Base-by-base conservation (phyloP, 441 rosid species). In the Raphanus hybrid region DNA sequence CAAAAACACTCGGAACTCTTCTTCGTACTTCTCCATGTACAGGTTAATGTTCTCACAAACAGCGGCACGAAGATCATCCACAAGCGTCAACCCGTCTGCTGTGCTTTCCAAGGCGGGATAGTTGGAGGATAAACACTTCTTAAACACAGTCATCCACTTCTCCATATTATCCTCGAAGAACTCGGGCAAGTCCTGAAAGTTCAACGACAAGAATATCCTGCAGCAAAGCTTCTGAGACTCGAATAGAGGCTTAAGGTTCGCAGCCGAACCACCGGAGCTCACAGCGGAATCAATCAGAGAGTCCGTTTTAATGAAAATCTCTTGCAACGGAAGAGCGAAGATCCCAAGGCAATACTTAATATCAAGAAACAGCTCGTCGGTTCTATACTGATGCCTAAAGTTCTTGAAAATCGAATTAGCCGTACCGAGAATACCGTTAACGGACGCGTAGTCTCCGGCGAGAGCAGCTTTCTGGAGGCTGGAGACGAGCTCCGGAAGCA, bases 11-110 rank as follows among this genome's bases (percentile, higher is more conserved):
- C 86, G 81, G 74, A 95, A 95, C 73, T 95, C 99, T 75, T 95
- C 98, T 82, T 92, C 99, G 59, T 92, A 86, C 83, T 93, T 93
- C 92, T 93, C 97, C 94, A 93, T 93, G 41, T 95, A 95, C 35
- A 90, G 92, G 80, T 90, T 92, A 67, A 95, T 91, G 83, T 92
- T 95, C 80, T 95, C 99, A 75, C 98, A 93, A 10, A 95, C 92
- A 1, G 98, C 97, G 9, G 98, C 85, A 34, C 95, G 86, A 67
- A 93, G 93, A 64, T 85, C 90, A 64, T 95, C 98, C 15, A 90
- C 93, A 32, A 87, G 77, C 1, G 81, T 74, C 0, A 86, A 77
- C n/a, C 97, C 99, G 64, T 84, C 88, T 0, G 83, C 70, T 27
- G 75, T 82, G 75, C 80, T 77, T 80, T 96, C 98, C 8, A 96